phyloP scores from a whole-genome alignment of 2,329 filamentous ascomycete species.

The Coniella vitis region DNA sequence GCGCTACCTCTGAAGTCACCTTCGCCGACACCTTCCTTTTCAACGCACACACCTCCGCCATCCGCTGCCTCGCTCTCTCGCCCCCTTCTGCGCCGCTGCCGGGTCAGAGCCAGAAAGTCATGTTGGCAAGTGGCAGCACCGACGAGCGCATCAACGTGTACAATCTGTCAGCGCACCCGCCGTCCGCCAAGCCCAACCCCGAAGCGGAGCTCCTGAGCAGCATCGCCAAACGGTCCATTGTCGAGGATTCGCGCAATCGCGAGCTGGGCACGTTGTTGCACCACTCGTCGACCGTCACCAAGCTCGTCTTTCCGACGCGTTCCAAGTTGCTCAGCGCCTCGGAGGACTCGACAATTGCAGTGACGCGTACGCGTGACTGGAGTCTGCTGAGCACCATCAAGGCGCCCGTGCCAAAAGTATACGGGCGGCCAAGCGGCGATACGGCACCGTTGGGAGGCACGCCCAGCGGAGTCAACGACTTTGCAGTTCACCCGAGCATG shows the following conservation, averaged over 20 bases:
- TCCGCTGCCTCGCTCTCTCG: slow-evolving; percentile 83
- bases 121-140: slow-evolving; percentile 84
- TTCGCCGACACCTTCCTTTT: slow-evolving; percentile 95
- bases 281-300: slow-evolving; percentile 75
- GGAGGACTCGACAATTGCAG: slow-evolving; percentile 86
- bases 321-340: slow-evolving; percentile 82
- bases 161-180: slow-evolving; percentile 68
- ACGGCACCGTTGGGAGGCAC: slow-evolving; percentile 75
- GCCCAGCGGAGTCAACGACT: slow-evolving; percentile 87
- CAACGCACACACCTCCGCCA: slow-evolving; percentile 83
- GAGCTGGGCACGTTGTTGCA: slow-evolving; percentile 83
- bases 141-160: slow-evolving; percentile 96
- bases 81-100: slow-evolving; percentile 57
- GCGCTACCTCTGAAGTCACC: slow-evolving; percentile 36
- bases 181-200: slow-evolving; percentile 38
- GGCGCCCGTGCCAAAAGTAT: slow-evolving; percentile 73
- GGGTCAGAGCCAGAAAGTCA: slow-evolving; percentile 69
- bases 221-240: slow-evolving; percentile 64
- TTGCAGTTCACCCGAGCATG: slow-evolving; percentile 91
- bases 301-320: slow-evolving; percentile 73
- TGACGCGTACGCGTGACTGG: slow-evolving; percentile 86
- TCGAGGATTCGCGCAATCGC: slow-evolving; percentile 80
- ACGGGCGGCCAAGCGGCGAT: slow-evolving; percentile 79
- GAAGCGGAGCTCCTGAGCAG: slow-evolving; percentile 55
- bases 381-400: slow-evolving; percentile 81